Conservation (phyloP, 306 rosid species). For the Heteromeles arbutifolia region DNA sequence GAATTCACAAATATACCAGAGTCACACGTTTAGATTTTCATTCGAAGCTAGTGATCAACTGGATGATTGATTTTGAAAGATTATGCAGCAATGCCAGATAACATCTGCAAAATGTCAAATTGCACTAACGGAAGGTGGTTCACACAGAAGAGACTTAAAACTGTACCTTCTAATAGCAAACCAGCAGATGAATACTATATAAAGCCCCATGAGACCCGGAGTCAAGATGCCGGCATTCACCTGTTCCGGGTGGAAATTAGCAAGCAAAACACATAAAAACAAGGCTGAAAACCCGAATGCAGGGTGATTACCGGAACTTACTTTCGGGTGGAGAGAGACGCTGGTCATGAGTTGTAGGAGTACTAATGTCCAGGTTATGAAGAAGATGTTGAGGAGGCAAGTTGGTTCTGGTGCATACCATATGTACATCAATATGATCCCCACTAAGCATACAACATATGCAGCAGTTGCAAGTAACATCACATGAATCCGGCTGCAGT, state of each 20-base stretch:
- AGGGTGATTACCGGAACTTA: constrained; percentile 18
- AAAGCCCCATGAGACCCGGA: constrained; percentile 97
- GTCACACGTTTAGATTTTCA: too few species aligned
- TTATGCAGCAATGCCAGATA: neutral
- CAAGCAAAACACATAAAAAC: constrained; percentile 2
- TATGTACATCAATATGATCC: constrained; percentile 78
- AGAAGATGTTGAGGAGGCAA: constrained; percentile 90
- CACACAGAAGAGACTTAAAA: neutral
- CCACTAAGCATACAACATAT: constrained; percentile 68
- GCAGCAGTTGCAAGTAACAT: constrained; percentile 61
- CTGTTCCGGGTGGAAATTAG: constrained; percentile 36
- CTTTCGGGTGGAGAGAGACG: constrained; percentile 90
- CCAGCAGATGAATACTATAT: constrained; percentile 93
- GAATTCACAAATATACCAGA: too few species aligned
- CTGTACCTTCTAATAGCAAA: constrained; percentile 84
- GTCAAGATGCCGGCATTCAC: constrained; percentile 78
- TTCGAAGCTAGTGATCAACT: neutral
- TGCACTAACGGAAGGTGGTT: neutral
- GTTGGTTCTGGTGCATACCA: constrained; percentile 87
- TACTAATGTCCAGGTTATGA: constrained; percentile 85
- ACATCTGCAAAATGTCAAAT: neutral
- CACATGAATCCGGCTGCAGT: constrained; percentile 74
- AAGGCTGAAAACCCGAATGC: constrained; percentile 3
- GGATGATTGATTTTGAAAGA: neutral
- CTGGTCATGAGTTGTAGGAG: constrained; percentile 91